Evolutionary conservation across 2,329 filamentous ascomycete species (phyloP).

Genomic region (Aspergillus luchuensis): DNA sequence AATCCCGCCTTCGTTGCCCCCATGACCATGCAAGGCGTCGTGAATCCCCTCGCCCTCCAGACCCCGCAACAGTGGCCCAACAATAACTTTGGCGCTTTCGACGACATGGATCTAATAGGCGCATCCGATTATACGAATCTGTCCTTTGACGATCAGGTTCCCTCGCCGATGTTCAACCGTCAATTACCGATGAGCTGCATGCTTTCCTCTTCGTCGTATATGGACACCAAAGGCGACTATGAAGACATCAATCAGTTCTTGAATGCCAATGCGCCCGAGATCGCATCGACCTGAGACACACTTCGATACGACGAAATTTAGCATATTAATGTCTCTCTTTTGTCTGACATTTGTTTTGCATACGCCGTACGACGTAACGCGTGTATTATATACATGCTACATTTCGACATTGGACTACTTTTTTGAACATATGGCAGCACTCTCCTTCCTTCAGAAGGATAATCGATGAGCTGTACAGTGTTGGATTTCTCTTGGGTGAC

Average conservation of each 20-base stretch:
- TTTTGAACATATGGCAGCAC: not conserved
- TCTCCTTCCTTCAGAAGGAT: not conserved
- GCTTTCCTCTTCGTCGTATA: conserved; percentile 28
- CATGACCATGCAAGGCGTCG: conserved; percentile 38
- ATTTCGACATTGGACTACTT: conserved; percentile 9
- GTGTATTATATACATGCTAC: conserved; percentile 37
- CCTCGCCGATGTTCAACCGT: conserved; percentile 41
- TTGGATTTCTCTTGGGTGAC: conserved; percentile 9
- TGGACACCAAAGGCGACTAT: conserved; percentile 38
- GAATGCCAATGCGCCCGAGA: conserved; percentile 42
- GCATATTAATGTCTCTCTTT: conserved; percentile 11
- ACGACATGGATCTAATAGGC: conserved; percentile 38
- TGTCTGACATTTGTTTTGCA: conserved; percentile 11
- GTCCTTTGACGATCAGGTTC: conserved; percentile 37
- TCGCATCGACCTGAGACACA: conserved; percentile 36
- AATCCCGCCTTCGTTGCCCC: conserved; percentile 27
- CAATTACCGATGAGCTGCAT: conserved; percentile 40
- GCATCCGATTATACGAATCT: conserved; percentile 34
- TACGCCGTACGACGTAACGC: conserved; percentile 37
- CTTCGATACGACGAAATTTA: not conserved
- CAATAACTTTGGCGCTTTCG: conserved; percentile 31
- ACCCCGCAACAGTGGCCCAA: conserved; percentile 31
- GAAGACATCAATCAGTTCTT: conserved; percentile 46
- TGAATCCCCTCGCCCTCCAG: conserved; percentile 41
- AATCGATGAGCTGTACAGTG: conserved; percentile 11